Percentiles rank a stretch among this genome's conserved stretches.
These are phyloP conservation scores for Phialophora chinensis DNA, from an alignment of 2,329 filamentous ascomycete species.

Conservation along the genomic window DNA sequence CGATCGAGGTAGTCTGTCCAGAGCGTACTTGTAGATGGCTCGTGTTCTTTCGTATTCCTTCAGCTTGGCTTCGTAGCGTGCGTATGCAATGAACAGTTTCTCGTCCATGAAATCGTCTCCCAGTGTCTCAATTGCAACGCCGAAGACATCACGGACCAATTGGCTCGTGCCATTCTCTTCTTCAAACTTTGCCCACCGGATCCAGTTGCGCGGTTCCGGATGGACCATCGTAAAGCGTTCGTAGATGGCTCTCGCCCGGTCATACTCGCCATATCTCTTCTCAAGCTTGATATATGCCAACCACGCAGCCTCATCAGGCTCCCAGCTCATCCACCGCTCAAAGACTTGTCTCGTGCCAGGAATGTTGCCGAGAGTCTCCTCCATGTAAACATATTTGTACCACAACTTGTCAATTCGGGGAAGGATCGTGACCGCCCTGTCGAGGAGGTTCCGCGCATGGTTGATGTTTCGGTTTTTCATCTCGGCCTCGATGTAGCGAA, in stretches of 20 bases:
- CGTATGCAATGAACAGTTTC: slow-evolving; percentile 91
- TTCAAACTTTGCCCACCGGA: slow-evolving; percentile 98
- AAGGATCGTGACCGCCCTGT: slow-evolving; percentile 90
- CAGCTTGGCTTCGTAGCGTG: slow-evolving; percentile 90
- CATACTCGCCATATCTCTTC: slow-evolving; percentile 91
- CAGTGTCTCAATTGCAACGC: slow-evolving; percentile 82
- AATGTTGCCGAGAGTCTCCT: slow-evolving; percentile 95
- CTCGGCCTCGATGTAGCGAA: slow-evolving; percentile 92
- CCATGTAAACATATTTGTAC: slow-evolving; percentile 99
- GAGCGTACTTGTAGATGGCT: slow-evolving; percentile 94
- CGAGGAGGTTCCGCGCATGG: slow-evolving; percentile 90
- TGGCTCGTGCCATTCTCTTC: slow-evolving; percentile 94
- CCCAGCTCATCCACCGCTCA: slow-evolving; percentile 98
- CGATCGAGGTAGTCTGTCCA: slow-evolving; percentile 88
- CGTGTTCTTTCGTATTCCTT: slow-evolving; percentile 94
- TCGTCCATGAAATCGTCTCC: slow-evolving; percentile 97
- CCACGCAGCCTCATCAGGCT: slow-evolving; percentile 95
- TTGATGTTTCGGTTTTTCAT: slow-evolving; percentile 97
- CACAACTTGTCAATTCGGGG: slow-evolving; percentile 94
- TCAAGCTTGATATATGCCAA: slow-evolving; percentile 95
- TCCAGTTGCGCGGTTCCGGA: slow-evolving; percentile 94
- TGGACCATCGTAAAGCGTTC: slow-evolving; percentile 89
- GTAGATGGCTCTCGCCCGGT: slow-evolving; percentile 88
- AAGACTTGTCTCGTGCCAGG: slow-evolving; percentile 92
- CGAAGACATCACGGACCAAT: slow-evolving; percentile 88